These are phyloP conservation scores for Begonia masoniana DNA, from an alignment of 306 rosid species.

Conservation along the genomic window DNA sequence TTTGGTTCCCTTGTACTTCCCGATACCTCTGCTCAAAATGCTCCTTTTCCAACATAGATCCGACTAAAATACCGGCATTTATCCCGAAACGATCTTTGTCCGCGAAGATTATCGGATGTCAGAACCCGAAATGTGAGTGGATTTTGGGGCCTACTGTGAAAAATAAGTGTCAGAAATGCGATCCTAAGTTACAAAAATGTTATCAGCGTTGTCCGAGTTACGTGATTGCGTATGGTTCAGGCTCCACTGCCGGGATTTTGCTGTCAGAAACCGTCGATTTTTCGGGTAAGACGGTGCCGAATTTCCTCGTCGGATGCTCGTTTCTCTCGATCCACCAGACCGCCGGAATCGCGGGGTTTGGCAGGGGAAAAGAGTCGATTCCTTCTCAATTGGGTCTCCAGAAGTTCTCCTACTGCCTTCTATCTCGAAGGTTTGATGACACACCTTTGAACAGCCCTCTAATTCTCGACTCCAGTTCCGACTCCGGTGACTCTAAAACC, in stretches of 20 bases:
- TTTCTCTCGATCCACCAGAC: background rate
- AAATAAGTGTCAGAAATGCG: background rate
- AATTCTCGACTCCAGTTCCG: background rate
- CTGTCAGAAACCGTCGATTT: background rate
- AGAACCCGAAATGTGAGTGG: background rate
- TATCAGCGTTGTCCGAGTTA: background rate
- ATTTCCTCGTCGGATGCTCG: constrained; percentile 6
- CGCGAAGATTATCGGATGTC: background rate
- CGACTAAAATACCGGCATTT: background rate
- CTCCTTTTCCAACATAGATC: background rate
- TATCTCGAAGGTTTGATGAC: background rate
- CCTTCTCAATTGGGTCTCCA: constrained; percentile 5
- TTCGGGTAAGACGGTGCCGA: too few species aligned
- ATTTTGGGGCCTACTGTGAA: background rate
- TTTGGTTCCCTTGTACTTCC: constrained; percentile 4
- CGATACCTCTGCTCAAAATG: background rate
- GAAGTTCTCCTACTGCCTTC: constrained; percentile 6
- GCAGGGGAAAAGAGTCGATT: background rate
- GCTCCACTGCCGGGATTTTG: background rate
- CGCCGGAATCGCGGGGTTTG: background rate
- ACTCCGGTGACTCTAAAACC: too few species aligned
- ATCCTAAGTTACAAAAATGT: background rate
- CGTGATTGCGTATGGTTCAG: background rate
- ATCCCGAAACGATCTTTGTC: background rate
- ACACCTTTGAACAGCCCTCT: background rate